Evolutionary conservation across 352 stramenopile species (phyloP), one percentile per base, ranked within the genome.

Genomic region (Blastocystis sp.): DNA sequence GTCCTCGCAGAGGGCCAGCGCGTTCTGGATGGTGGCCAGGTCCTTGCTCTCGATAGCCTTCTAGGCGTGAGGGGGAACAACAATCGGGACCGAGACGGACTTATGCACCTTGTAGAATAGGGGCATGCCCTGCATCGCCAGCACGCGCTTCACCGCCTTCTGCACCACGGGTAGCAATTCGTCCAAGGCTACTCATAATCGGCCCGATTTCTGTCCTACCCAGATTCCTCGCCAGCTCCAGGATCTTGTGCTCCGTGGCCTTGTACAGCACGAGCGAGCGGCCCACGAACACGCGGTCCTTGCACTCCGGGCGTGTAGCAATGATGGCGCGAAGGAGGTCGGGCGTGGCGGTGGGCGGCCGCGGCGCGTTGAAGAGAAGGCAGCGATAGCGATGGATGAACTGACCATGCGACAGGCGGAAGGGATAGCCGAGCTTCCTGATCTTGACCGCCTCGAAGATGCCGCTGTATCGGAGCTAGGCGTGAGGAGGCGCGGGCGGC

Each of bases 361-460:
- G 34, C 9, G 66, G 38, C 14, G 53, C 11, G n/a, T 69, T 84
- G 48, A 17, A 56, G 48, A 56, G 45, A 4, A 84, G 61, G 66
- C 74, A 84, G 21, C 60, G 56, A 62, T 84, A 84, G 40, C 74
- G 74, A 84, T 84, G 74, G 38, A 84, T 59, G 60, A 84, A 84
- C 66, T 84, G 92, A 80, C 94, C 89, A 90, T 98, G 96, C 52
- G 91, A 91, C 34, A 98, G 93, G 86, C 97, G 95, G 77, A 99
- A 96, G 41, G 96, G 96, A 90, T 98, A 99, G 2, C 96, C 97
- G 53, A 96, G 93, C 61, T 96, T 94, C 86, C 97, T 97, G 23
- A 99, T 96, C 65, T 95, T 94, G 40, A 99, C 96, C 9, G 96
- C 97, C 91, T 99, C 97, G 9, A 99, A 92, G n/a, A 99, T 96